Percentiles rank a stretch among this genome's conserved stretches.
Evolutionary conservation across 2,329 filamentous ascomycete species (phyloP).

Genomic region (Cordyceps cateniannulata): DNA sequence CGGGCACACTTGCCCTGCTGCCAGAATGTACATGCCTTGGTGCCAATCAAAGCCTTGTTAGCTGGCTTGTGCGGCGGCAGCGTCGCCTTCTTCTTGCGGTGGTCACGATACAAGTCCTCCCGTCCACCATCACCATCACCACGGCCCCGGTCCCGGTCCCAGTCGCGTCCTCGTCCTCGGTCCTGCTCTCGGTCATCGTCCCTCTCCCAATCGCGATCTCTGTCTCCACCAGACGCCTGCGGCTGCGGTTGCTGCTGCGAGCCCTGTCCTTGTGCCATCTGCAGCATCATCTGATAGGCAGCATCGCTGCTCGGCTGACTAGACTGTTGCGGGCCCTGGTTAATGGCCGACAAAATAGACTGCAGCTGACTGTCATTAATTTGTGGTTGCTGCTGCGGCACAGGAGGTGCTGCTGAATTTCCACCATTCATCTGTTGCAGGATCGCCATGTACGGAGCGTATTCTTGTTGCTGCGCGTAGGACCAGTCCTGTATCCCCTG

Average conservation of each 20-base stretch:
- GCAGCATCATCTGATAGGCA: conserved; percentile 31
- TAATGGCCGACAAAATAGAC: conserved; percentile 37
- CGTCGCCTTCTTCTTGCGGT: conserved; percentile 34
- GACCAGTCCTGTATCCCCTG: conserved; percentile 36
- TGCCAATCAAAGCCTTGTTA: conserved; percentile 55
- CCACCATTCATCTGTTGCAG: conserved; percentile 34
- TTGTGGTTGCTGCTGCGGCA: conserved; percentile 20
- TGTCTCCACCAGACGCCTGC: conserved; percentile 18
- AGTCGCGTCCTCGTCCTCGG: conserved; percentile 17
- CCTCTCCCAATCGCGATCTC: conserved; percentile 22
- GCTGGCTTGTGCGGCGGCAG: conserved; percentile 36
- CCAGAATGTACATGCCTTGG: conserved; percentile 65
- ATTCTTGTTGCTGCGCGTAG: conserved; percentile 34
- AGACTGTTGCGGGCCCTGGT: conserved; percentile 26
- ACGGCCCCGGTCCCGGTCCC: conserved; percentile 30
- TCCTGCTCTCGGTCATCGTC: conserved; percentile 13
- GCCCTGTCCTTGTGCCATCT: conserved; percentile 33
- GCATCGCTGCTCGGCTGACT: conserved; percentile 15
- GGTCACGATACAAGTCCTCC: conserved; percentile 28
- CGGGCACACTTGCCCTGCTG: conserved; percentile 65
- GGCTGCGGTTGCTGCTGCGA: conserved; percentile 20
- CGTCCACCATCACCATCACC: conserved; percentile 27
- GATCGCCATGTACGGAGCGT: conserved; percentile 36
- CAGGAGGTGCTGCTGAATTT: conserved; percentile 17
- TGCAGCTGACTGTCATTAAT: conserved; percentile 34